Conservation (phyloP, 2,329 filamentous ascomycete genomes). For the Aspergillus terreus region DNA sequence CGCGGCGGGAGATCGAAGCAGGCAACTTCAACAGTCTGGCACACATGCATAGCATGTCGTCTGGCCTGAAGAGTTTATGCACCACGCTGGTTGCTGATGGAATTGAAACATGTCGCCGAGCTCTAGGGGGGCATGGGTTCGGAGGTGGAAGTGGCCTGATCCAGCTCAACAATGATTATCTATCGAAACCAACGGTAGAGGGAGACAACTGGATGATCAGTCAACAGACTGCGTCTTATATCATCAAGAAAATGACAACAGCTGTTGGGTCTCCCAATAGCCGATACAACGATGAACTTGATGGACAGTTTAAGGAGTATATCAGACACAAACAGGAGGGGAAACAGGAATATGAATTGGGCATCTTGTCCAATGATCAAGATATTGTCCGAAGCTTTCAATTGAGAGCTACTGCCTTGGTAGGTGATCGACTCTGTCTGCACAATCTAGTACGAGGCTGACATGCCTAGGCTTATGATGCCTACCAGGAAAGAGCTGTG, state of each 20-base stretch:
- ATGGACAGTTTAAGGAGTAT: constrained; percentile 15
- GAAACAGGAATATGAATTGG: constrained; percentile 1
- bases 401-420: background rate
- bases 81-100: constrained; percentile 52
- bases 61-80: constrained; percentile 52
- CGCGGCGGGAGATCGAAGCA: constrained; percentile 44
- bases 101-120: constrained; percentile 52
- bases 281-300: constrained; percentile 11
- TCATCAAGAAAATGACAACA: constrained; percentile 51
- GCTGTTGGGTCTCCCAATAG: constrained; percentile 12
- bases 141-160: constrained; percentile 52
- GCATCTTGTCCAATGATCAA: background rate
- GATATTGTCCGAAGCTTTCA: background rate
- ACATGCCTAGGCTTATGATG: constrained; percentile 24
- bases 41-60: constrained; percentile 52
- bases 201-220: constrained; percentile 59
- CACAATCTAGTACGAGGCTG: background rate
- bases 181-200: constrained; percentile 52
- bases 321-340: constrained; percentile 1
- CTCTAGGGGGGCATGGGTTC: constrained; percentile 54
- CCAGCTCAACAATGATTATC: constrained; percentile 41
- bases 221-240: constrained; percentile 44
- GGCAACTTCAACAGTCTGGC: constrained; percentile 49
- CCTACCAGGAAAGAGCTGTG: constrained; percentile 43
- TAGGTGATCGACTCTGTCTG: background rate